Base-by-base conservation (phyloP, 163 green algal genomes). In the Volvox carteri region DNA sequence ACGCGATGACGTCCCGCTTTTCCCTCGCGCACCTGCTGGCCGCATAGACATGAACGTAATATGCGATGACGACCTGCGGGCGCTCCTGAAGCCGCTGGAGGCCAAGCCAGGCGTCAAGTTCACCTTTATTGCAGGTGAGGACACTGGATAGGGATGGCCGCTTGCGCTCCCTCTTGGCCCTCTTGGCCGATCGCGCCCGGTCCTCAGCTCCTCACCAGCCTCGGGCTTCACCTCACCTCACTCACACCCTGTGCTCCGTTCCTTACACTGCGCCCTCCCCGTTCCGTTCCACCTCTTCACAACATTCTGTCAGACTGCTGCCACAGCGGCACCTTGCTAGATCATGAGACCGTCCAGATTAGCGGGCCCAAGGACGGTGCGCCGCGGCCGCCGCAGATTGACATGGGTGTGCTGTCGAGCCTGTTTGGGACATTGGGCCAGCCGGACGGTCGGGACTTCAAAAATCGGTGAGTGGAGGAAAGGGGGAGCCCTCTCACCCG, bases 31-130 rank as follows among this genome's bases (percentile, higher is more conserved):
- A n/a, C n/a, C n/a, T n/a, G n/a, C n/a, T n/a, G n/a, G n/a, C n/a
- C n/a, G n/a, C 41, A n/a, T 48, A 84, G 95, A 97, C 89, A 92
- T 97, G 90, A 96, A 97, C 87, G 72, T 94, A 11, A 96, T 97
- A 54, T 85, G 87, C 37, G 95, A 97, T 46, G 95, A 96, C 41
- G 95, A 97, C 84, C 84, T 97, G 52, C 87, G 94, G 0, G 54
- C 48, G 18, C 94, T 97, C 33, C 84, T 96, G 4, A 77, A 46
- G 30, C 84, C 87, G 18, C 87, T 96, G 62, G 37, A 81, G 33
- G 74, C 87, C 5, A 90, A 92, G 85, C 76, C 84, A 12, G 90
- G 90, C 12, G 92, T 94, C 5, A 95, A 95, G 88, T 92, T 96
- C 68, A 96, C 94, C 35, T 93, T 97, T 84, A 87, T 95, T 6